Evolutionary conservation across 805 yeast species (phyloP).

Genomic region (Schizosaccharomyces cryophilus): DNA sequence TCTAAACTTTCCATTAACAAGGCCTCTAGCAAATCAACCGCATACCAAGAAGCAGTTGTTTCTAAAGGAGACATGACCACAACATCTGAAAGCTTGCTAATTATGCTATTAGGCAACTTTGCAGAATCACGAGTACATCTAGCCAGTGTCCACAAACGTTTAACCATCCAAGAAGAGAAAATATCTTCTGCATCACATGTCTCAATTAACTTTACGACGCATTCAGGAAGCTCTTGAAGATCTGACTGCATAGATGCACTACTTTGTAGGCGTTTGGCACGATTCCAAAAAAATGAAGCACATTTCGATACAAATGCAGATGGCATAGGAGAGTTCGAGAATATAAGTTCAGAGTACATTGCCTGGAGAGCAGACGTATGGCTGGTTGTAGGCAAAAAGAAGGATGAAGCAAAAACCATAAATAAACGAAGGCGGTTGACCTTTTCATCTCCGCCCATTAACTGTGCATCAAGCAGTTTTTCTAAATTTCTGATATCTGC

Average conservation of each 20-base stretch:
- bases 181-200: background rate
- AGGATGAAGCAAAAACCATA: slow-evolving; percentile 11
- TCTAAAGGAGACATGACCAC: background rate
- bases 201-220: background rate
- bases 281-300: background rate
- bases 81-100: background rate
- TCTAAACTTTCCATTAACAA: background rate
- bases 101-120: background rate
- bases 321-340: background rate
- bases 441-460: slow-evolving; percentile 16
- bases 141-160: background rate
- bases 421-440: slow-evolving; percentile 10
- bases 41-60: background rate
- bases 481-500: slow-evolving; percentile 6
- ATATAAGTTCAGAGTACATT: slow-evolving; percentile 12
- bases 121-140: background rate
- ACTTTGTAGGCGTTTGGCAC: background rate
- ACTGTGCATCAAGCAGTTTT: slow-evolving; percentile 16
- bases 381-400: slow-evolving; percentile 10
- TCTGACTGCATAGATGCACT: background rate
- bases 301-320: background rate
- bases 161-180: background rate
- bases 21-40: background rate
- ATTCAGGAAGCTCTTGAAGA: background rate
- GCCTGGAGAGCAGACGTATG: slow-evolving; percentile 12